Evolutionary conservation across 805 yeast genomes (phyloP).

Genomic region (Barnettozyma salicaria): DNA sequence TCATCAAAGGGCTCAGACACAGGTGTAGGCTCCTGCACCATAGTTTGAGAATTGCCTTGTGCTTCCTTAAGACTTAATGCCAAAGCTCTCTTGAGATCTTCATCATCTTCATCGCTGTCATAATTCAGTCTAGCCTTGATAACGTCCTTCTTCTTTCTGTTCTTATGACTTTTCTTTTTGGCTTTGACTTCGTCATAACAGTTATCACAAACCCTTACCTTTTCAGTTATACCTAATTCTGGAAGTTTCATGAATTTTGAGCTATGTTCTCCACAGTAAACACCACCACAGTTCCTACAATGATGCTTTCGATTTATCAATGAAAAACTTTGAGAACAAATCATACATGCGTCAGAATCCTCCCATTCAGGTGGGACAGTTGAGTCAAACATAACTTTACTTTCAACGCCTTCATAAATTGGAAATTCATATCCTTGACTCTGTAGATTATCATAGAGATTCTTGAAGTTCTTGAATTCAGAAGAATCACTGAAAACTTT

Average conservation of each 20-base stretch:
- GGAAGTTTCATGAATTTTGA: conserved; percentile 65
- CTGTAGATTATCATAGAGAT: conserved; percentile 52
- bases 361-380: conserved; percentile 97
- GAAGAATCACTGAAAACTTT: conserved; percentile 61
- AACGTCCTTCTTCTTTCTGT: conserved; percentile 24
- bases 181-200: conserved; percentile 60
- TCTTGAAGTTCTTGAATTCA: conserved; percentile 58
- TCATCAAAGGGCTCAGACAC: conserved; percentile 37
- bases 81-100: conserved; percentile 70
- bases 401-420: conserved; percentile 27
- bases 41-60: conserved; percentile 25
- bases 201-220: conserved; percentile 91
- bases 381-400: conserved; percentile 64
- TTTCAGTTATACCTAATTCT: conserved; percentile 76
- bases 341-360: conserved; percentile 93
- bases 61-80: conserved; percentile 67
- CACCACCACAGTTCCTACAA: conserved; percentile 96
- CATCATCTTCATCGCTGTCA: conserved; percentile 63
- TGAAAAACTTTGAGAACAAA: conserved; percentile 75
- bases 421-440: conserved; percentile 69
- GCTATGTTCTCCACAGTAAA: conserved; percentile 83
- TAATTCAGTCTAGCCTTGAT: conserved; percentile 22
- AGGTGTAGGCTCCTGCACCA: conserved; percentile 10
- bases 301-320: conserved; percentile 90
- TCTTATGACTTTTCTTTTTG: conserved; percentile 30